Evolutionary conservation across 441 rosid species (phyloP), one percentile per base, ranked within the genome.

Genomic region (Capsella rubella): DNA sequence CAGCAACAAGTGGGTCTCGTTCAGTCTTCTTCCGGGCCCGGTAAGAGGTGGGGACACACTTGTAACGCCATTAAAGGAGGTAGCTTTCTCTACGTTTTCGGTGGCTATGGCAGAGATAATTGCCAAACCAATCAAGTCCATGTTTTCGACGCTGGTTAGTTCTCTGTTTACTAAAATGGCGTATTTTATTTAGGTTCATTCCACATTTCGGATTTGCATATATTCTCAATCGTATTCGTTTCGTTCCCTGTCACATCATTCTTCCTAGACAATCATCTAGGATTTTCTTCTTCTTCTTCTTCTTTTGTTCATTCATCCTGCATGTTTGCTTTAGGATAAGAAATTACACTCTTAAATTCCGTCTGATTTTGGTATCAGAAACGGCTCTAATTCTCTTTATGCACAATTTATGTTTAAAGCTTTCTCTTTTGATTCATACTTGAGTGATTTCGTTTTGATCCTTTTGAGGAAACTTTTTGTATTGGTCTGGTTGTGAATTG

Each of bases 1-100:
- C 72, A 76, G 6, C 82, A 67, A 50, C 80, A 50, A 43, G 79
- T 61, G 71, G 86, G 84, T 66, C 69, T 72, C 14, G 79, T 82
- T 71, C 81, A 69, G 67, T 57, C 68, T 21, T 84, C 47, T 62
- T 78, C 78, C 39, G 95, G 92, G 72, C 98, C 98, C 63, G 97
- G 96, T 14, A 90, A 90, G 81, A 89, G 97, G 89, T 93, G 98
- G 98, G 98, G 98, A 57, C 99, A 95, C 82, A 89, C 97, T 65
- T 90, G 96, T 79, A 93, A 95, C 90, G 81, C 95, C 81, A 80
- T 90, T 69, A 87, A 82, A 79, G 92, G 94, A 34, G 96, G 96
- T 64, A 82, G 84, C 79, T 86, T 90, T 84, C 92, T 95, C 67
- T 95, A 91, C 60, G 90, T 95, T 21, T 93, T 91, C 61, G 99